These are phyloP conservation scores for Crithidia thermophila DNA, from an alignment of 208 protist species.

Conservation along the genomic window DNA sequence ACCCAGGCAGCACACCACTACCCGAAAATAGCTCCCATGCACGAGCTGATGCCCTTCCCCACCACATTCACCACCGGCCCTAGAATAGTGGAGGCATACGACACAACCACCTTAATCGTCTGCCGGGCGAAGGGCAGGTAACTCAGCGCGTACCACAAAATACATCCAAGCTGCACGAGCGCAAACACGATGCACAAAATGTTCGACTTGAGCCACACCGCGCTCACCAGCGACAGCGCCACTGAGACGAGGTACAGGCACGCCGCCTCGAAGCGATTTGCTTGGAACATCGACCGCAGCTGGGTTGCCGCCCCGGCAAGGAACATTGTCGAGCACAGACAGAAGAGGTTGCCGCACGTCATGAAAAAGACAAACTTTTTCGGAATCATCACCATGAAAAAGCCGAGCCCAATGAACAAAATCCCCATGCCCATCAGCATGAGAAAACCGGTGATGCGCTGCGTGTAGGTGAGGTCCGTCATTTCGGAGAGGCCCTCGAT, in stretches of 20 bases:
- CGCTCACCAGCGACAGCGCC: conserved; percentile 70
- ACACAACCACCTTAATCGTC: conserved; percentile 40
- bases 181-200: conserved; percentile 67
- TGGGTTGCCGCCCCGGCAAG: conserved; percentile 84
- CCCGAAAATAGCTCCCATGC: conserved; percentile 15
- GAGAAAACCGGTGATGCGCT: conserved; percentile 88
- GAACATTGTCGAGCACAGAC: conserved; percentile 84
- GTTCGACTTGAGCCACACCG: conserved; percentile 62
- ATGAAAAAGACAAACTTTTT: conserved; percentile 94
- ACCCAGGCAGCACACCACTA: not conserved
- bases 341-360: conserved; percentile 88
- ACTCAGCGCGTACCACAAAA: conserved; percentile 92
- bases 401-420: conserved; percentile 72
- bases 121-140: conserved; percentile 89
- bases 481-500: conserved; percentile 63
- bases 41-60: conserved; percentile 28
- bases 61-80: conserved; percentile 37
- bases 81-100: conserved; percentile 28
- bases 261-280: conserved; percentile 74
- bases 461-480: conserved; percentile 72
- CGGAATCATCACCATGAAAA: conserved; percentile 64
- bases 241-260: conserved; percentile 72
- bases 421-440: conserved; percentile 83
- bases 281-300: conserved; percentile 79
- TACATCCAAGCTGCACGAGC: conserved; percentile 53